Evolutionary conservation across 495 filamentous ascomycete species (phyloP).

Genomic region (Halenospora varia): DNA sequence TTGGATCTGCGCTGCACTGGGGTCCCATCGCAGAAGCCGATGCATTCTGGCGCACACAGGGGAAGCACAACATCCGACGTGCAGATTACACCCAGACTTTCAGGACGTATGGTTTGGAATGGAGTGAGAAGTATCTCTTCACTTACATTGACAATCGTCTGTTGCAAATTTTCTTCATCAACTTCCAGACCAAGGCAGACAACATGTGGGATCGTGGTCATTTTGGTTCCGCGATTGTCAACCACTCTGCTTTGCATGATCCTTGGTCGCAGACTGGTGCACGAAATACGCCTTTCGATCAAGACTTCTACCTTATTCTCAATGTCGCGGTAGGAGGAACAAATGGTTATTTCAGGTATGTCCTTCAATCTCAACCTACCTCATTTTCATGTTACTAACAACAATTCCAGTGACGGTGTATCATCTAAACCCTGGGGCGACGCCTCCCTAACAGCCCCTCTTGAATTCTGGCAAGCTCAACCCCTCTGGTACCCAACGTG

Average conservation of each 20-base stretch:
- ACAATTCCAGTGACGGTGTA: slow-evolving; percentile 39
- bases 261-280: slow-evolving; percentile 20
- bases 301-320: slow-evolving; percentile 63
- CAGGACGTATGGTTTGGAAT: slow-evolving; percentile 66
- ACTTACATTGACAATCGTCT: slow-evolving; percentile 51
- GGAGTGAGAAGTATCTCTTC: slow-evolving; percentile 65
- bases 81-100: slow-evolving; percentile 22
- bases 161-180: not conserved
- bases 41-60: slow-evolving; percentile 25
- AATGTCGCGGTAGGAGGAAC: slow-evolving; percentile 65
- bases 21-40: slow-evolving; percentile 17
- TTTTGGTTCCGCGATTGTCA: slow-evolving; percentile 50
- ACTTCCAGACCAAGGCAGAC: slow-evolving; percentile 1
- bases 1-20: slow-evolving; percentile 4
- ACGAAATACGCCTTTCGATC: slow-evolving; percentile 58
- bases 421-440: slow-evolving; percentile 65
- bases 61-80: slow-evolving; percentile 18
- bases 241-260: slow-evolving; percentile 39
- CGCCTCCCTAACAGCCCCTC: slow-evolving; percentile 37
- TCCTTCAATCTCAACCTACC: too few relatives aligned
- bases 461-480: slow-evolving; percentile 50
- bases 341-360: slow-evolving; percentile 58
- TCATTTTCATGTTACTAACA: too few relatives aligned
- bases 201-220: slow-evolving; percentile 53
- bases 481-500: slow-evolving; percentile 61